phyloP scores from a whole-genome alignment of 257 asterid species.

The Pogostemon cablin region DNA sequence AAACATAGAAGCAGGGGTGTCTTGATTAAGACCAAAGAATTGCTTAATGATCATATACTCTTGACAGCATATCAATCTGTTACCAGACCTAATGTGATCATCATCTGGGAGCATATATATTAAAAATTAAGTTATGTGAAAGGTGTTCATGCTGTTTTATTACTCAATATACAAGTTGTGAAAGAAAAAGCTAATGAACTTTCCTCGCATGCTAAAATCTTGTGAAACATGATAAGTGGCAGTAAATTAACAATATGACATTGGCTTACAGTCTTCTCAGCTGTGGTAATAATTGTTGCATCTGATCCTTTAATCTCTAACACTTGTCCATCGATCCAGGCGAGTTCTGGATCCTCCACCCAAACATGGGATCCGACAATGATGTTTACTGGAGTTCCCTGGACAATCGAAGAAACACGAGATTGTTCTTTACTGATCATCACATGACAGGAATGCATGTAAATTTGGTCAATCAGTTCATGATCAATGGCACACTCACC shows the following conservation, averaged over 20 bases:
- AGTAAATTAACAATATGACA: background rate
- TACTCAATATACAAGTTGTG: slow-evolving; percentile 1
- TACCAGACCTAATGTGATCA: background rate
- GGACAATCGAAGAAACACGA: slow-evolving; percentile 43
- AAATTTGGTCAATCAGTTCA: slow-evolving; percentile 25
- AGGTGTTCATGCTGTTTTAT: slow-evolving; percentile 18
- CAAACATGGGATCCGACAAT: slow-evolving; percentile 92
- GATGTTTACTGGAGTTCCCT: slow-evolving; percentile 94
- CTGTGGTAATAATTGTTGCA: slow-evolving; percentile 66
- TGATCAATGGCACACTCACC: slow-evolving; percentile 56
- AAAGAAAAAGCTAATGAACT: slow-evolving; percentile 21
- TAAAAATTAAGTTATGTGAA: background rate
- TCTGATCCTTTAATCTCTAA: slow-evolving; percentile 63
- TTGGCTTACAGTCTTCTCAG: slow-evolving; percentile 71
- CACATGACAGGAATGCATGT: slow-evolving; percentile 20
- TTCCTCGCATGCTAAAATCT: slow-evolving; percentile 10
- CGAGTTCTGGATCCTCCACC: slow-evolving; percentile 81
- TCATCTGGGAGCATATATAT: slow-evolving; percentile 5
- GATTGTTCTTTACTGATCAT: slow-evolving; percentile 25
- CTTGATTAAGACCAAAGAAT: slow-evolving; percentile 11
- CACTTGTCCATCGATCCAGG: slow-evolving; percentile 92
- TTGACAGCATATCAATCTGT: background rate
- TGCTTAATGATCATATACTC: slow-evolving; percentile 1
- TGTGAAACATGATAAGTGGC: too few relatives aligned
- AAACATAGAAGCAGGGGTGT: background rate